Conservation (phyloP, 2,329 filamentous ascomycete genomes). For the Anthostomella pinea region DNA sequence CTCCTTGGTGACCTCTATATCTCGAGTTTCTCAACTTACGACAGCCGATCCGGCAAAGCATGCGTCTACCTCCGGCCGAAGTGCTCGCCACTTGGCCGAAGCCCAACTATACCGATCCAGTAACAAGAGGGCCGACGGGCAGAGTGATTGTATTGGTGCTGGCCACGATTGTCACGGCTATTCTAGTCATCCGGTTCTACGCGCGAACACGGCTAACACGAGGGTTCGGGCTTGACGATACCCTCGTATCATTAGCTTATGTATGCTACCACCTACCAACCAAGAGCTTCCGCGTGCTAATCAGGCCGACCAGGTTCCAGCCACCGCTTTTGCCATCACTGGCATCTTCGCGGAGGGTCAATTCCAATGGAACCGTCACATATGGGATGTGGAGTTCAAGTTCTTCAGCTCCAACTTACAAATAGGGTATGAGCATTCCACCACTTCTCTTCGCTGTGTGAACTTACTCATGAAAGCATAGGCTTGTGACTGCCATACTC, state of each 20-base stretch:
- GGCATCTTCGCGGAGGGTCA: constrained; percentile 26
- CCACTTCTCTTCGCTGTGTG: not conserved
- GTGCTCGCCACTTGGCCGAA: constrained; percentile 30
- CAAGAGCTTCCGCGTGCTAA: not conserved
- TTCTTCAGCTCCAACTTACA: constrained; percentile 24
- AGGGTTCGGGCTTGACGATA: constrained; percentile 37
- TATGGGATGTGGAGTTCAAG: constrained; percentile 31
- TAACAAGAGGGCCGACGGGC: constrained; percentile 29
- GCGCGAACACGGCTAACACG: constrained; percentile 33
- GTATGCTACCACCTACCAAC: constrained; percentile 22
- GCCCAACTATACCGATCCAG: constrained; percentile 32
- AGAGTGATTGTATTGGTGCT: constrained; percentile 28
- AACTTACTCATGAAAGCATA: too few species aligned
- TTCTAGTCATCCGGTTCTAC: constrained; percentile 35
- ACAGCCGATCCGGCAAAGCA: constrained; percentile 9
- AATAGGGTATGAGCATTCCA: constrained; percentile 22
- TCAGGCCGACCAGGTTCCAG: constrained; percentile 23
- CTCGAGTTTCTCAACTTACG: too few species aligned
- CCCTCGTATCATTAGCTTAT: constrained; percentile 36
- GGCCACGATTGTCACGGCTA: constrained; percentile 26
- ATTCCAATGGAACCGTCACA: constrained; percentile 33
- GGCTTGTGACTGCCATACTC: constrained; percentile 34
- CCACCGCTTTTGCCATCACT: constrained; percentile 30
- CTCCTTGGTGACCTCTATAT: too few species aligned
- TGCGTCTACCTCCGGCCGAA: constrained; percentile 25